phyloP scores from a whole-genome alignment of 1,139 yeast genomes.

The Scheffersomyces titani region DNA sequence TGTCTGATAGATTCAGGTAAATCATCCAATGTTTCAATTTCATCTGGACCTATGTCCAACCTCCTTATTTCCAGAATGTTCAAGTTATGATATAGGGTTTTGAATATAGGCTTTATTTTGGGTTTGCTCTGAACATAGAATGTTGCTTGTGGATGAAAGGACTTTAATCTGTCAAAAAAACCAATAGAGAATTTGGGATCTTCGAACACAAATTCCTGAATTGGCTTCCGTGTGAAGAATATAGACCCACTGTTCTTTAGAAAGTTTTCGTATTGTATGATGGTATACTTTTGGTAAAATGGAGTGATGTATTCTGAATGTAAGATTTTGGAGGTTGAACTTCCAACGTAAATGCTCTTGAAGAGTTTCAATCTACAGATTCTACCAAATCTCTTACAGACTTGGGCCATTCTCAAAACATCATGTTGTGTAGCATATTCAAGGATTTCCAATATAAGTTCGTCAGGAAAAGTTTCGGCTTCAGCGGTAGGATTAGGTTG shows the following conservation, averaged over 20 bases:
- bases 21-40: neutral
- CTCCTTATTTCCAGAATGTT: neutral
- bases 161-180: neutral
- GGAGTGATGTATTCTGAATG: neutral
- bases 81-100: neutral
- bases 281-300: neutral
- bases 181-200: neutral
- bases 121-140: neutral
- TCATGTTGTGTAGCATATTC: neutral
- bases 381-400: neutral
- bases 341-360: neutral
- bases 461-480: neutral
- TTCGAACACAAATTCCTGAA: neutral
- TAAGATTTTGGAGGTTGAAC: neutral
- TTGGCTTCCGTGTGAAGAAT: neutral
- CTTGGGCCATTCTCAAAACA: neutral
- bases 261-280: neutral
- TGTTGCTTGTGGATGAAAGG: neutral
- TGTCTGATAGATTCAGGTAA: neutral
- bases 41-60: neutral
- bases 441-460: neutral
- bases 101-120: neutral
- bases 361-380: neutral
- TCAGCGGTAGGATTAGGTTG: neutral
- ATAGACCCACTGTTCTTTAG: neutral